These are phyloP conservation scores for Echinosophora koreensis DNA, from an alignment of 306 rosid genomes.

Conservation along the genomic window DNA sequence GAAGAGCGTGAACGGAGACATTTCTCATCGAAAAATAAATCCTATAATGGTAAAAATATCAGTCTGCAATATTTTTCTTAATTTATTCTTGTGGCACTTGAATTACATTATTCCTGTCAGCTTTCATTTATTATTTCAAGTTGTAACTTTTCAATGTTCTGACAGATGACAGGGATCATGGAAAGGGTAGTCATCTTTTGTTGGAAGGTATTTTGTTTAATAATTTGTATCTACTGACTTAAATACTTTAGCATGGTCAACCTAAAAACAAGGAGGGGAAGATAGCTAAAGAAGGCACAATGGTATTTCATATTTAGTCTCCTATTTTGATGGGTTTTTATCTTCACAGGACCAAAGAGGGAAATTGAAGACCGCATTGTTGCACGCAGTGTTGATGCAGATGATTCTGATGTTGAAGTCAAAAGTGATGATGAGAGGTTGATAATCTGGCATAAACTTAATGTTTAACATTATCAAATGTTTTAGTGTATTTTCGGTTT, in stretches of 20 bases:
- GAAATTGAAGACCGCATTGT: slow-evolving; percentile 84
- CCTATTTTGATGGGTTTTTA: slow-evolving; percentile 34
- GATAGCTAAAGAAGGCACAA: not conserved
- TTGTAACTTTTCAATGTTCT: slow-evolving; percentile 46
- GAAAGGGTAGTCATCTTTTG: slow-evolving; percentile 73
- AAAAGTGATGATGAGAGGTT: slow-evolving; percentile 94
- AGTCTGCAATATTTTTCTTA: not conserved
- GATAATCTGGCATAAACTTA: slow-evolving; percentile 35
- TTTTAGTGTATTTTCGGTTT: slow-evolving; percentile 15
- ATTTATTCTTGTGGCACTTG: slow-evolving; percentile 2
- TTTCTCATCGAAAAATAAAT: slow-evolving; percentile 86
- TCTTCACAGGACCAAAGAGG: slow-evolving; percentile 68
- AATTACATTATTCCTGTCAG: slow-evolving; percentile 14
- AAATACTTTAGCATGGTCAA: slow-evolving; percentile 11
- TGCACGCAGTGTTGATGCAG: slow-evolving; percentile 89
- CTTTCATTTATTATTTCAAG: not conserved
- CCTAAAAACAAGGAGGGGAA: not conserved
- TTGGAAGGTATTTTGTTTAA: slow-evolving; percentile 71
- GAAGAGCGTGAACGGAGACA: slow-evolving; percentile 95
- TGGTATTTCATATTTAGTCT: not conserved
- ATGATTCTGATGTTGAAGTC: slow-evolving; percentile 92
- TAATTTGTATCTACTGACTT: slow-evolving; percentile 3
- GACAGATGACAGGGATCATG: slow-evolving; percentile 92
- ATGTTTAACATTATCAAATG: not conserved
- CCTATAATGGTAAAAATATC: slow-evolving; percentile 64